Conservation (phyloP, 306 rosid genomes). For the Prunus mira region DNA sequence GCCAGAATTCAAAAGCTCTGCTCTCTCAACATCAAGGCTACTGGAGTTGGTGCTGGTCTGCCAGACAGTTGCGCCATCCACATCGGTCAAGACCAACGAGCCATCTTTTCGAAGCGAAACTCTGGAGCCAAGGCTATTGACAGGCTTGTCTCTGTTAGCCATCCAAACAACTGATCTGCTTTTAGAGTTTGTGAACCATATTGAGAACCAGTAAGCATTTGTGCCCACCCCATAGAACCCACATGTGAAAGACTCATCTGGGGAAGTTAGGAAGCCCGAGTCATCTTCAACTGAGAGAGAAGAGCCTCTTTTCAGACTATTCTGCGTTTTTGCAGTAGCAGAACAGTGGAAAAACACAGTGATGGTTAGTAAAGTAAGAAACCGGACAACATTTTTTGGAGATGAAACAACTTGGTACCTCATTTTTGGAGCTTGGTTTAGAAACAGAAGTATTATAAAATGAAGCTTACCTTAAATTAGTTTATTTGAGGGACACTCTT, state of each 20-base stretch:
- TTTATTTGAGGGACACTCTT: too few relatives aligned
- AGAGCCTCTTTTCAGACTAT: background rate
- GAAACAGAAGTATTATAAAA: background rate
- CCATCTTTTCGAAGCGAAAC: constrained; percentile 12
- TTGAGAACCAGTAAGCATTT: constrained; percentile 28
- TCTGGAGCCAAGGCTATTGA: constrained; percentile 19
- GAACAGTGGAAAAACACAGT: background rate
- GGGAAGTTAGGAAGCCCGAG: constrained; percentile 12
- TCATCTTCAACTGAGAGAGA: background rate
- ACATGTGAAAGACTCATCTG: constrained; percentile 18
- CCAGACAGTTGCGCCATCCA: constrained; percentile 16
- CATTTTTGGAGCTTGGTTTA: background rate
- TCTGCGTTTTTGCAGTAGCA: background rate
- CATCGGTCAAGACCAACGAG: constrained; percentile 23
- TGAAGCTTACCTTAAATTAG: too few relatives aligned
- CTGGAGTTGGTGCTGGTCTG: constrained; percentile 12
- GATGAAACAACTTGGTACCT: background rate
- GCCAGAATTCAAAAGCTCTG: constrained; percentile 11
- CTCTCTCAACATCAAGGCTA: background rate
- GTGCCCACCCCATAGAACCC: constrained; percentile 15
- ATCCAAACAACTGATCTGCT: constrained; percentile 22
- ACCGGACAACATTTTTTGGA: background rate
- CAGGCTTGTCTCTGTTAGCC: constrained; percentile 28
- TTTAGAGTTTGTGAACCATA: constrained; percentile 23
- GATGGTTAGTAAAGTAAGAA: background rate